A percentile compares a stretch with the other conserved stretches of the same genome.
Conservation (phyloP, 306 rosid species). For the Cucumis cinereus region DNA sequence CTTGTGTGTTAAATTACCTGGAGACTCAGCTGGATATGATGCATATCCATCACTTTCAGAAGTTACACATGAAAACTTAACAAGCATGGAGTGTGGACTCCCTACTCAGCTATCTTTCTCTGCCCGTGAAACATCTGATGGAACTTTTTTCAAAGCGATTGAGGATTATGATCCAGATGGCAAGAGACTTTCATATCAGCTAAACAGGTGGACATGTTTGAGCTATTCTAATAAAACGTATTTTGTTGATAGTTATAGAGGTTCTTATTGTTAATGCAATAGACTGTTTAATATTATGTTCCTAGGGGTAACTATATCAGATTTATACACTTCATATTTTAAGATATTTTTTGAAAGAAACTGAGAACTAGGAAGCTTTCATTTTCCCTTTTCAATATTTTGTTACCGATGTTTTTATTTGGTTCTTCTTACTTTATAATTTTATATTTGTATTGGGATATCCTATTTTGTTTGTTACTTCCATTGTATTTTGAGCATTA, state of each 20-base stretch:
- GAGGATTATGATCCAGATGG: conserved; percentile 91
- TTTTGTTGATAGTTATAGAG: neutral
- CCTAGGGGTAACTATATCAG: neutral
- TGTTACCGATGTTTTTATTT: too few relatives aligned
- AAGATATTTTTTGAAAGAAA: too few relatives aligned
- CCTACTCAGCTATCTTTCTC: conserved; percentile 93
- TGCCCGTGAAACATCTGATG: conserved; percentile 91
- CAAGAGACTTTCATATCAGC: conserved; percentile 64
- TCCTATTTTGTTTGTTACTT: too few relatives aligned
- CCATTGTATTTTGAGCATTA: too few relatives aligned
- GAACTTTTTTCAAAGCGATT: conserved; percentile 86
- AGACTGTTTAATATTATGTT: neutral
- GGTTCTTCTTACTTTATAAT: too few relatives aligned
- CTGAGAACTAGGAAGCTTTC: too few relatives aligned
- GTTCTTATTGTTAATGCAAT: neutral
- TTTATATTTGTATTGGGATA: too few relatives aligned
- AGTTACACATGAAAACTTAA: conserved; percentile 39
- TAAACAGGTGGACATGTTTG: conserved; percentile 49
- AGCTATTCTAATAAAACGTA: neutral
- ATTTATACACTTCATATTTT: neutral
- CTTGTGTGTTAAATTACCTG: conserved; percentile 5
- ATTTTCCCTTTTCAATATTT: too few relatives aligned
- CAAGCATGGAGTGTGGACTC: conserved; percentile 77
- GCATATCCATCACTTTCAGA: conserved; percentile 70
- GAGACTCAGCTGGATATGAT: conserved; percentile 41